phyloP scores from a whole-genome alignment of 2,329 filamentous ascomycete species.

The Trichoderma atrobrunneum region DNA sequence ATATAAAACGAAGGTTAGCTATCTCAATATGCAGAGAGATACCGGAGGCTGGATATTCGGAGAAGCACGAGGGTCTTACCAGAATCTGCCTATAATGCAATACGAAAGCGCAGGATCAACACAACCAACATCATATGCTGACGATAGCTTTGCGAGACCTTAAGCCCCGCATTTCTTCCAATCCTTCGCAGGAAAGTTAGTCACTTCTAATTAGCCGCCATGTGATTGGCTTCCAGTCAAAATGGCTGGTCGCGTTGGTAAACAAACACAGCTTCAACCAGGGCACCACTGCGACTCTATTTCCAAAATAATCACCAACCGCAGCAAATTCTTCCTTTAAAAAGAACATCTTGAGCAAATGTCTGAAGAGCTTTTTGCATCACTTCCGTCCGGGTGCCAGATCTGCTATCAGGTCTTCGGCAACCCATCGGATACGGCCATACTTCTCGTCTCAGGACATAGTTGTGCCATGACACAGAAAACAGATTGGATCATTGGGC shows the following conservation, averaged over 20 bases:
- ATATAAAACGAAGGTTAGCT: not conserved
- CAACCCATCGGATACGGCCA: not conserved
- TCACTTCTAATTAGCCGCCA: not conserved
- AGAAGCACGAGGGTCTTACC: not conserved
- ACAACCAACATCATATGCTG: not conserved
- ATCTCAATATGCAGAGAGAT: not conserved
- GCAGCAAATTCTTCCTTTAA: not conserved
- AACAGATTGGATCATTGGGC: not conserved
- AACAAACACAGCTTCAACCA: not conserved
- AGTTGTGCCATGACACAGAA: constrained; percentile 3
- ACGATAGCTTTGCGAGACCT: not conserved
- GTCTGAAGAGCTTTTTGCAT: not conserved
- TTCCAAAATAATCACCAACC: not conserved
- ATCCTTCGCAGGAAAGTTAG: not conserved
- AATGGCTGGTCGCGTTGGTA: not conserved
- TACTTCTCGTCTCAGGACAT: not conserved
- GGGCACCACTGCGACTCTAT: not conserved
- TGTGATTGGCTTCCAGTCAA: not conserved
- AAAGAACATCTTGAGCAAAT: not conserved
- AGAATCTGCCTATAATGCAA: not conserved
- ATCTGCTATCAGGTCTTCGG: constrained; percentile 5
- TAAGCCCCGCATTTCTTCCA: not conserved
- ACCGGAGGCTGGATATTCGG: not conserved
- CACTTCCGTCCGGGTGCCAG: not conserved
- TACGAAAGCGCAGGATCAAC: not conserved